Base-by-base conservation (phyloP, 1,139 yeast genomes). In the Hanseniaspora gamundiae region DNA sequence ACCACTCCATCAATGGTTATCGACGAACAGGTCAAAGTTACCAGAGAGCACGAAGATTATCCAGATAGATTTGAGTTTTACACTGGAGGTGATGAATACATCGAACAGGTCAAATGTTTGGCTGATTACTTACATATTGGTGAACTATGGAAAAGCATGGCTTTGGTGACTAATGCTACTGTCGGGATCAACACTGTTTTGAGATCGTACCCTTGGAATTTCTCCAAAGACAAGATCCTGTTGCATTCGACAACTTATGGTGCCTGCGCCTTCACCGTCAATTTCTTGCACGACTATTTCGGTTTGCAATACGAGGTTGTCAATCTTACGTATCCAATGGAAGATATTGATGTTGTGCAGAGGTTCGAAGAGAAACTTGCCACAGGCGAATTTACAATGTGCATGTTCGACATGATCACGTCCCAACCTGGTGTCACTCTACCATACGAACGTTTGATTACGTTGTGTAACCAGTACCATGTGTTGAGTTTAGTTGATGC, bases 401-500 rank as follows among this genome's bases (percentile, higher is more conserved):
- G 74, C 28, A 52, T 81, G 50, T 77, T 78, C 55, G 91, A 82
- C 52, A 66, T 76, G 11, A 70, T 80, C 27, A 62, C 74, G 16
- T 79, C 87, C 2, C 69, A 73, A 72, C 91, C 91, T 0, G 81
- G 80, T 2, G 71, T 71, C 9, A 56, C 64, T 22, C 56, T 79
- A 35, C 91, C 93, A 0, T 80, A 69, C 59, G 70, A 70, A 47
- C 56, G 65, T 46, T 52, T 80, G 45, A 66, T 69, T 2, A 50
- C 59, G n/a, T 58, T 74, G 40, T 76, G 85, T 52, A 60, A 62
- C 14, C 57, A 72, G 42, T 61, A 74, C 47, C 60, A 62, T 9
- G 73, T 75, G 6, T 52, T 78, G 39, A 74, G 85, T 2, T 60
- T 78, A 38, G 69, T 82, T 28, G 93, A 82, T 56, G 91, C 81